Base-by-base conservation (phyloP, 768 basidiomycete species). In the Boletellus ananas region DNA sequence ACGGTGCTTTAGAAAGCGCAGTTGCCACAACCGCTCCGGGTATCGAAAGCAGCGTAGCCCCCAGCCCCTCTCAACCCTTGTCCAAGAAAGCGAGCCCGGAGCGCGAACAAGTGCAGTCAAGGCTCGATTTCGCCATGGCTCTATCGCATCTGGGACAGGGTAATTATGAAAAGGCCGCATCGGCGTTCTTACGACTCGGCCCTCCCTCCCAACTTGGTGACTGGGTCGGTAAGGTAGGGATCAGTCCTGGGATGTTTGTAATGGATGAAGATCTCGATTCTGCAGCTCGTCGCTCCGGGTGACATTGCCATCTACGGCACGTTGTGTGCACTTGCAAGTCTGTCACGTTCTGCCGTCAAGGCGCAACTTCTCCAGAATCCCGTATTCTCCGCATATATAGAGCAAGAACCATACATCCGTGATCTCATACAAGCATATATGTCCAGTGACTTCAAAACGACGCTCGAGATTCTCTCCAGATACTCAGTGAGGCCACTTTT, bases 221-320 rank as follows among this genome's bases (percentile, higher is more conserved):
- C 51, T 96, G 92, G 90, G 64, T 81, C 39, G 84, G 84, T 43
- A 85, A 80, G 74, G 90, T 79, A 18, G 17, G 69, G 59, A 12
- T 16, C 18, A n/a, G 12, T n/a, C 7, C 21, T 4, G 29, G 10
- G 23, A 3, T 20, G 35, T 33, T 3, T 10, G 38, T 18, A 5
- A n/a, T 20, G 25, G 34, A 42, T 47, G 2, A 50, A 11, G 17
- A 18, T 1, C 3, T 23, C 18, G 29, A 29, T 39, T 50, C 14
- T 12, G 25, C 43, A 61, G 85, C 77, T 94, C 38, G 74, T 96
- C 34, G 78, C 90, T 0, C 79, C 89, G 0, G 79, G 79, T 5
- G 95, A 97, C 67, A 81, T 97, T 41, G 92, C 90, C 2, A 81
- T 95, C 34, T 94, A 93, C 62, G 87, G 85, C 10, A 85, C 86